phyloP scores from a whole-genome alignment of 805 yeast species.

The Blastobotrys attinorum region DNA sequence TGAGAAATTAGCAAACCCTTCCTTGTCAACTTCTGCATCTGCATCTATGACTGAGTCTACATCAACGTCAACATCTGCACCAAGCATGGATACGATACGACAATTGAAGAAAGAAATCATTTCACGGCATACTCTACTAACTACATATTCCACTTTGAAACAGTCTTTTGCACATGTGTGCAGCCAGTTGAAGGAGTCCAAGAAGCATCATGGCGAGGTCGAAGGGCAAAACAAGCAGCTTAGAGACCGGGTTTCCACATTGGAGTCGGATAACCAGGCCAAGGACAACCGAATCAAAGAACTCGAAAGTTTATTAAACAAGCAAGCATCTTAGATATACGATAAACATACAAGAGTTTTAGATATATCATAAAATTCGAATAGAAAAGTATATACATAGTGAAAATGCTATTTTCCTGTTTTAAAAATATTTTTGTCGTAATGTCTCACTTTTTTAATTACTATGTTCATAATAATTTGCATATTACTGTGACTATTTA shows the following conservation, averaged over 20 bases:
- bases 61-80: not conserved
- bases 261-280: not conserved
- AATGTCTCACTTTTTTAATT: too few species aligned
- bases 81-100: slow-evolving; percentile 1
- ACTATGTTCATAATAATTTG: too few species aligned
- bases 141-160: slow-evolving; percentile 23
- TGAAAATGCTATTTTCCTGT: too few species aligned
- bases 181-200: slow-evolving; percentile 8
- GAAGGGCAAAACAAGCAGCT: not conserved
- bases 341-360: too few species aligned
- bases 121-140: slow-evolving; percentile 20
- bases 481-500: too few species aligned
- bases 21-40: not conserved
- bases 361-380: too few species aligned
- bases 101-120: slow-evolving; percentile 19
- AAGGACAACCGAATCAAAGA: not conserved
- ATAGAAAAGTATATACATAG: too few species aligned
- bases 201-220: slow-evolving; percentile 5
- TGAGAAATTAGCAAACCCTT: too few species aligned
- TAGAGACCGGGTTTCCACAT: not conserved
- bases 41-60: not conserved
- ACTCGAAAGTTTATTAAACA: not conserved
- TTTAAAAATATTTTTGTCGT: too few species aligned
- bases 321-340: too few species aligned
- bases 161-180: slow-evolving; percentile 23